Base-by-base conservation (phyloP, 768 basidiomycete species). In the Cystofilobasidium capitatum region DNA sequence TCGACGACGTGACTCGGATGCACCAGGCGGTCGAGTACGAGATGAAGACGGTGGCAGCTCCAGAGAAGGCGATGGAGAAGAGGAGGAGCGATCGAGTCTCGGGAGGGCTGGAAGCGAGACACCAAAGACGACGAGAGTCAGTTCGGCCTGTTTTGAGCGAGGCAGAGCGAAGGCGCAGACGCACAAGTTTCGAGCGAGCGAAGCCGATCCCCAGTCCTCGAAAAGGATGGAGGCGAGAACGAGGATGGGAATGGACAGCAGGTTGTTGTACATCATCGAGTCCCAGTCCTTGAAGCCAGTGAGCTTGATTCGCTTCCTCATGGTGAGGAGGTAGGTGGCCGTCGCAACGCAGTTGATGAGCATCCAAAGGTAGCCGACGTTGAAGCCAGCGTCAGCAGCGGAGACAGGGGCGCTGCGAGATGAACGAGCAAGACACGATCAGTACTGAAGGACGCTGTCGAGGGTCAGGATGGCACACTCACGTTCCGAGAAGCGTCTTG, bases 11-110 rank as follows among this genome's bases (percentile, higher is more conserved):
- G 26, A 87, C 87, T 58, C 96, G 86, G 37, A 99, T 85, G 76
- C 96, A 98, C 96, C 96, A 99, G 13, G 96, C 94, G 10, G 96
- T 99, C 10, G 92, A 91, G 76, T 92, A 99, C 16, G 92, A 97
- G 73, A 99, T 99, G 55, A 91, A 91, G 36, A 96, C 96, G 6
- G 96, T 94, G 7, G 89, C 92, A 0, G 90, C 91, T n/a, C 96
- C 96, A 29, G 94, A 97, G 78, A 98, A 92, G 4, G 85, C 88
- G 74, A 98, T 98, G 2, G 91, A 88, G 70, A 83, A 85, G 26
- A 98, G 78, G 59, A 99, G 80, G 72, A 91, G 81, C 44, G 80
- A 82, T 54, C 93, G 85, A 24, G 86, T 88, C 72, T 87, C 86
- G 60, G 81, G 80, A 16, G 96, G 96, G 82, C 93, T 97, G 75